Evolutionary conservation across 495 filamentous ascomycete species (phyloP).

Genomic region (Alectoria sarmentosa): DNA sequence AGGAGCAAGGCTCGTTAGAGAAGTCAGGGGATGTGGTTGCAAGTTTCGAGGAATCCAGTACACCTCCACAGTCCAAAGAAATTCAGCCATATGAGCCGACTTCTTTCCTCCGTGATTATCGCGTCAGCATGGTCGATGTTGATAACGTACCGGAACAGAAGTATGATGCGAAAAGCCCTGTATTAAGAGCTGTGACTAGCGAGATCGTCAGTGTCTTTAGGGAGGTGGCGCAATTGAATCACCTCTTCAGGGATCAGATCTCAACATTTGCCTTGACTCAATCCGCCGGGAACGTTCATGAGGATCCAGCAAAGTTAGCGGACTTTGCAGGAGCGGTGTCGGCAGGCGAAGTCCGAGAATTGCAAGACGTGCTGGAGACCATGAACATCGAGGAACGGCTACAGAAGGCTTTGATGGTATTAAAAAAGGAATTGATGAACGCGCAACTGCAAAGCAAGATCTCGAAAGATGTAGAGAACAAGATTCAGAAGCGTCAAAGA

Average conservation of each 20-base stretch:
- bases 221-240: constrained; percentile 87
- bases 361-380: constrained; percentile 87
- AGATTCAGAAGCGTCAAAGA: constrained; percentile 95
- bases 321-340: constrained; percentile 97
- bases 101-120: constrained; percentile 81
- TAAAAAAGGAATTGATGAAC: constrained; percentile 98
- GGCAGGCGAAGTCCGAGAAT: constrained; percentile 78
- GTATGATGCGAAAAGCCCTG: constrained; percentile 77
- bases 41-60: constrained; percentile 78
- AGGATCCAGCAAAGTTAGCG: constrained; percentile 89
- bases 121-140: constrained; percentile 87
- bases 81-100: constrained; percentile 69
- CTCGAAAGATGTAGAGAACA: constrained; percentile 93
- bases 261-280: constrained; percentile 94
- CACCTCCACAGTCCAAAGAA: constrained; percentile 40
- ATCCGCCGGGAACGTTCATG: constrained; percentile 85
- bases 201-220: constrained; percentile 99
- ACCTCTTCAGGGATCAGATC: constrained; percentile 95
- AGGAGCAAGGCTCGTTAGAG: constrained; percentile 44
- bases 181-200: constrained; percentile 84
- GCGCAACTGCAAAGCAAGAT: constrained; percentile 96
- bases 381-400: constrained; percentile 86
- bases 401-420: constrained; percentile 78
- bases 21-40: constrained; percentile 92
- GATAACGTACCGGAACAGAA: constrained; percentile 87